Percentiles rank a stretch among this genome's conserved stretches.
These are phyloP conservation scores for Fomitopsis schrenkii DNA, from an alignment of 1,284 basidiomycete species.

Conservation along the genomic window DNA sequence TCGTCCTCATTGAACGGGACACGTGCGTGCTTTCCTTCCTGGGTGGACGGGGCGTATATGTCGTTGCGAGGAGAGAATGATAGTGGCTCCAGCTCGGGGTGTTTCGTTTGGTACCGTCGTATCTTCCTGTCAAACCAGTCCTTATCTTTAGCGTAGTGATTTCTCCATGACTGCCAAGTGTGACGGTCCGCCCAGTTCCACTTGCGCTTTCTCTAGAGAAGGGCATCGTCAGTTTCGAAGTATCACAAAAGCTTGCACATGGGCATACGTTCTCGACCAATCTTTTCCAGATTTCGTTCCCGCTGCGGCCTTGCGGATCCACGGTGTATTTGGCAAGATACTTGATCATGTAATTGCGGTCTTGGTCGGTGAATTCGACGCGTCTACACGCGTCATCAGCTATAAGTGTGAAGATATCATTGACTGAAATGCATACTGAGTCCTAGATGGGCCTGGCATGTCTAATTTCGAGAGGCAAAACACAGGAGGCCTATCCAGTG, in stretches of 20 bases:
- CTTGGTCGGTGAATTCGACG: conserved; percentile 5
- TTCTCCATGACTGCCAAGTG: conserved; percentile 51
- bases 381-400: neutral
- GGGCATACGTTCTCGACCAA: conserved; percentile 18
- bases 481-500: neutral
- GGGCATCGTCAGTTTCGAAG: neutral
- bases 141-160: conserved; percentile 43
- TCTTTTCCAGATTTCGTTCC: conserved; percentile 15
- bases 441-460: neutral
- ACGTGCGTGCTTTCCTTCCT: conserved; percentile 25
- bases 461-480: neutral
- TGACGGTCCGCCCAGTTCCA: conserved; percentile 45
- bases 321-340: conserved; percentile 24
- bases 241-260: neutral
- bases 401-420: too few relatives aligned
- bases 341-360: conserved; percentile 13
- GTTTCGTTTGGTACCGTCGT: conserved; percentile 26
- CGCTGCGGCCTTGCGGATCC: conserved; percentile 10
- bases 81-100: conserved; percentile 12
- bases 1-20: conserved; percentile 66
- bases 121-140: conserved; percentile 39
- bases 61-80: neutral
- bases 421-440: neutral
- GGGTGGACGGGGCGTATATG: neutral
- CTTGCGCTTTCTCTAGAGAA: conserved; percentile 4